A percentile compares a stretch with the other conserved stretches of the same genome.
Conservation (phyloP, 2,329 filamentous ascomycete genomes). For the Lasiodiplodia sp. region DNA sequence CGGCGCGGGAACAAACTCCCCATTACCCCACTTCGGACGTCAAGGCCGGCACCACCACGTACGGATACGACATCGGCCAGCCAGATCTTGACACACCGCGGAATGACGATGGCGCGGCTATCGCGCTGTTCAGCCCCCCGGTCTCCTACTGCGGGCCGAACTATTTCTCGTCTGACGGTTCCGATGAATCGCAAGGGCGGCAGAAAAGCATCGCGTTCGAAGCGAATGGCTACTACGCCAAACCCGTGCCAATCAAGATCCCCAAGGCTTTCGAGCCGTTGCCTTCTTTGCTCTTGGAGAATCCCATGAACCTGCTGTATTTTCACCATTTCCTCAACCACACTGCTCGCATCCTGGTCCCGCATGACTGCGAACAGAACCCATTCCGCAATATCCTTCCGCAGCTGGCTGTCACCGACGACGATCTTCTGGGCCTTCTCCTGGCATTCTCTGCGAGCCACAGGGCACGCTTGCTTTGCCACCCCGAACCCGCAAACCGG, state of each 20-base stretch:
- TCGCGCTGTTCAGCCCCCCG: slow-evolving; percentile 54
- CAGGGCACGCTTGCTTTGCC: slow-evolving; percentile 74
- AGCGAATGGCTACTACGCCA: slow-evolving; percentile 72
- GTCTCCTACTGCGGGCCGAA: slow-evolving; percentile 37
- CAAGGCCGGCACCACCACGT: slow-evolving; percentile 51
- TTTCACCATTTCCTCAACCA: slow-evolving; percentile 81
- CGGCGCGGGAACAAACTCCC: slow-evolving; percentile 31
- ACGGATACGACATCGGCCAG: slow-evolving; percentile 75
- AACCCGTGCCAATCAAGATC: slow-evolving; percentile 71
- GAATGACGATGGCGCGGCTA: slow-evolving; percentile 74
- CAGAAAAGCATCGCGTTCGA: slow-evolving; percentile 62
- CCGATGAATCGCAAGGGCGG: slow-evolving; percentile 46
- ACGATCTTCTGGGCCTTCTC: slow-evolving; percentile 77
- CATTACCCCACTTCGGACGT: slow-evolving; percentile 30
- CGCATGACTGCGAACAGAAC: slow-evolving; percentile 68
- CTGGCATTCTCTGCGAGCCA: slow-evolving; percentile 87
- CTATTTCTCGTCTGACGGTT: slow-evolving; percentile 33
- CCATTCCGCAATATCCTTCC: slow-evolving; percentile 68
- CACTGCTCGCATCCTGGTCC: slow-evolving; percentile 72
- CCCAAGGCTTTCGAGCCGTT: slow-evolving; percentile 64
- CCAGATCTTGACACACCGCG: slow-evolving; percentile 73
- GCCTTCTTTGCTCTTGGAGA: slow-evolving; percentile 67
- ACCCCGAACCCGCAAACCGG: slow-evolving; percentile 76
- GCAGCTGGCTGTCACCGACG: slow-evolving; percentile 71
- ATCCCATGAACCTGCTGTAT: slow-evolving; percentile 81